Conservation (phyloP, 1,284 basidiomycete genomes). For the Lentinula novae-zelandiae region DNA sequence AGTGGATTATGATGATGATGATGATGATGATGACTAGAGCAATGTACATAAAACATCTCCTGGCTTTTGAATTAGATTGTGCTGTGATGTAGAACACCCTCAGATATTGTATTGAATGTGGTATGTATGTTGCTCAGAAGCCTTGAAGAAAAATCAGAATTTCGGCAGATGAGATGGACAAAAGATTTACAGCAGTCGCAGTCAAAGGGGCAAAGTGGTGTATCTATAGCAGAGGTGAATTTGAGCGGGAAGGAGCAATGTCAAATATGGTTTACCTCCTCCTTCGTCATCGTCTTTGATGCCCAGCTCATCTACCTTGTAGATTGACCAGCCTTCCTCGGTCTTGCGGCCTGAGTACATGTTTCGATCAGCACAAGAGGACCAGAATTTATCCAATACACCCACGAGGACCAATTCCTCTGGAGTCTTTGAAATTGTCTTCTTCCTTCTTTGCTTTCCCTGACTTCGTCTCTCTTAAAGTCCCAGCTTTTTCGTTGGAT, state of each 20-base stretch:
- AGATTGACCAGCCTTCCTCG: slow-evolving; percentile 81
- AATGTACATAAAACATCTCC: not conserved
- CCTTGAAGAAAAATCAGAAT: slow-evolving; percentile 27
- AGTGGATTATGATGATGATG: slow-evolving; percentile 57
- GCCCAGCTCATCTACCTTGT: slow-evolving; percentile 84
- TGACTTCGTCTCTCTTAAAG: slow-evolving; percentile 17
- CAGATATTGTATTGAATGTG: not conserved
- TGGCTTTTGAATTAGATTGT: not conserved
- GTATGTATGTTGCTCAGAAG: slow-evolving; percentile 31
- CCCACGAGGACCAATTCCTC: slow-evolving; percentile 72
- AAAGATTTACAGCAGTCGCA: slow-evolving; percentile 77
- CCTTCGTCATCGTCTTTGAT: slow-evolving; percentile 56
- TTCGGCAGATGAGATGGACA: not conserved
- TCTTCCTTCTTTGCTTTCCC: slow-evolving; percentile 30
- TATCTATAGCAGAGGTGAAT: slow-evolving; percentile 40
- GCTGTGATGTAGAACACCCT: not conserved
- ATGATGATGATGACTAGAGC: slow-evolving; percentile 33
- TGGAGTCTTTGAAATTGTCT: slow-evolving; percentile 69
- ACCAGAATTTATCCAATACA: slow-evolving; percentile 18
- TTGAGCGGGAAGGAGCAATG: slow-evolving; percentile 17
- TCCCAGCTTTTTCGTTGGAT: slow-evolving; percentile 3
- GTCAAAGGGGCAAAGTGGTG: slow-evolving; percentile 76
- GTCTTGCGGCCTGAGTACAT: slow-evolving; percentile 66
- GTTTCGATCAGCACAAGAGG: not conserved
- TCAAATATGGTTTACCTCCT: slow-evolving; percentile 57